phyloP scores from a whole-genome alignment of 2,329 filamentous ascomycete genomes.

The Ophiostoma populinum region DNA sequence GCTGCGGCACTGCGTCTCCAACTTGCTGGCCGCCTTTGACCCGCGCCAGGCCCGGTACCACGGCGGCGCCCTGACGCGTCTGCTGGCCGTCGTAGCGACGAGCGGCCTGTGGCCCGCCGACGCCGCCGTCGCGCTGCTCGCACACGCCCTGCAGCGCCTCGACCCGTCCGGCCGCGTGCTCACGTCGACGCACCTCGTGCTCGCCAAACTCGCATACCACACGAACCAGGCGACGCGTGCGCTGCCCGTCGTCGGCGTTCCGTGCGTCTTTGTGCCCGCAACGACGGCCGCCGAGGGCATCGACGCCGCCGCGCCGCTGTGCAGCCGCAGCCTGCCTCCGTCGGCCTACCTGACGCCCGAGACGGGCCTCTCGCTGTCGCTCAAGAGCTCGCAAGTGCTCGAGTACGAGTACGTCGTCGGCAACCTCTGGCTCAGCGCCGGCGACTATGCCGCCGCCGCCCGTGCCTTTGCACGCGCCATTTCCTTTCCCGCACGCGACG shows the following conservation, averaged over 20 bases:
- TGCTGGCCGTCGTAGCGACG: slow-evolving; percentile 24
- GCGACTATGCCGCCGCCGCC: slow-evolving; percentile 44
- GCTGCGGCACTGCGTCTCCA: slow-evolving; percentile 24
- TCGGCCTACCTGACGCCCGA: slow-evolving; percentile 40
- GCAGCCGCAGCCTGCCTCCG: slow-evolving; percentile 28
- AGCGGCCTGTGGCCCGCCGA: slow-evolving; percentile 25
- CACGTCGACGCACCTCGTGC: slow-evolving; percentile 13
- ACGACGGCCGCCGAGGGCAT: slow-evolving; percentile 12
- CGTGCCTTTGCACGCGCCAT: slow-evolving; percentile 48
- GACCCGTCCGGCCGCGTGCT: slow-evolving; percentile 35
- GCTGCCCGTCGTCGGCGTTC: slow-evolving; percentile 43
- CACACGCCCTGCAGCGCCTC: slow-evolving; percentile 41
- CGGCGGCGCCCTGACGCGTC: slow-evolving; percentile 23
- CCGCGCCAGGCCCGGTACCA: slow-evolving; percentile 34
- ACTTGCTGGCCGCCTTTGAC: slow-evolving; percentile 32
- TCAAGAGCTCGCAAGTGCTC: slow-evolving; percentile 37
- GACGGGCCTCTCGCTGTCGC: slow-evolving; percentile 36
- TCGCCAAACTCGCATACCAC: slow-evolving; percentile 29
- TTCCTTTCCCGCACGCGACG: slow-evolving; percentile 45
- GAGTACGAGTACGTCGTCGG: slow-evolving; percentile 54
- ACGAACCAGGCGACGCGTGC: slow-evolving; percentile 34
- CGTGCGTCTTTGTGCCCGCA: slow-evolving; percentile 40
- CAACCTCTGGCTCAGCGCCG: slow-evolving; percentile 43
- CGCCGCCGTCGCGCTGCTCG: slow-evolving; percentile 26
- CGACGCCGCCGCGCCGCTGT: slow-evolving; percentile 17